Conservation (phyloP, 2,329 filamentous ascomycete genomes). For the Colletotrichum gigasporum region DNA sequence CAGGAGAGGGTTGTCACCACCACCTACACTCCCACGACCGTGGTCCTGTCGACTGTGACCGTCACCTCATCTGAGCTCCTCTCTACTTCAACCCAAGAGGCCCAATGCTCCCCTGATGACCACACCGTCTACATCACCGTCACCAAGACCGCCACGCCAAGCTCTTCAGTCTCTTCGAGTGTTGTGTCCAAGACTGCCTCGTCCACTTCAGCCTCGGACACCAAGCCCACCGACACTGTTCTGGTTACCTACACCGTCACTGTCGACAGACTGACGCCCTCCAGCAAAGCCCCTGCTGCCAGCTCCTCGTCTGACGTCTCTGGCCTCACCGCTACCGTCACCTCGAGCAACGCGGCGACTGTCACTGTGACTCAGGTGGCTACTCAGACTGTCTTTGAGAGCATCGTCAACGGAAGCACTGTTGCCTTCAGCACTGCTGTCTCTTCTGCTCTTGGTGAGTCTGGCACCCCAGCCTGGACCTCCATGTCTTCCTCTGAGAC, state of each 20-base stretch:
- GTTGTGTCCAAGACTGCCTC: background rate
- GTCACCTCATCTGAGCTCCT: background rate
- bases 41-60: slow-evolving; percentile 3
- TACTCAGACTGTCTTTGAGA: slow-evolving; percentile 22
- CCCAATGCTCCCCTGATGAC: slow-evolving; percentile 9
- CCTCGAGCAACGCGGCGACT: slow-evolving; percentile 6
- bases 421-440: slow-evolving; percentile 19
- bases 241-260: slow-evolving; percentile 27
- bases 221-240: slow-evolving; percentile 12
- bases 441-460: slow-evolving; percentile 8
- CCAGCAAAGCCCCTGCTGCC: background rate
- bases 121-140: slow-evolving; percentile 30
- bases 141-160: slow-evolving; percentile 21
- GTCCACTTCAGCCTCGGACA: background rate
- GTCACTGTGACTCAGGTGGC: slow-evolving; percentile 8
- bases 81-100: background rate
- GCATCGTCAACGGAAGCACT: slow-evolving; percentile 18
- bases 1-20: slow-evolving; percentile 13
- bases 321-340: background rate
- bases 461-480: background rate
- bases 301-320: slow-evolving; percentile 6
- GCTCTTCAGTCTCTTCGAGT: slow-evolving; percentile 12
- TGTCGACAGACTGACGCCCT: slow-evolving; percentile 14
- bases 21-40: slow-evolving; percentile 18
- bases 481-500: background rate